Conservation (phyloP, 116 monocot genomes). For the Phalaenopsis hybrid region DNA sequence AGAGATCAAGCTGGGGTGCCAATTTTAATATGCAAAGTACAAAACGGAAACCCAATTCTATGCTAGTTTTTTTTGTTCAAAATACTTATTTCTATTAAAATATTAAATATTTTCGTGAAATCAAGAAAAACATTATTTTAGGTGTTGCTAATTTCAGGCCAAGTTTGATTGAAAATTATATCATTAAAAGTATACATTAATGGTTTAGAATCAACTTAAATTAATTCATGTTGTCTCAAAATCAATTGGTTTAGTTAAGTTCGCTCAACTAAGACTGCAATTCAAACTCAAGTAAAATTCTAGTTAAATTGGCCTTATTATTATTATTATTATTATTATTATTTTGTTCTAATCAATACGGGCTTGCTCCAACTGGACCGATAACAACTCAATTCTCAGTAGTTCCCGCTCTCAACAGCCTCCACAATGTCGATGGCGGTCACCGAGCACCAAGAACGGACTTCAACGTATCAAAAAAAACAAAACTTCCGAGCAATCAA, state of each 20-base stretch:
- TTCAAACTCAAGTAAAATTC: neutral
- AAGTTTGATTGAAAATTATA: neutral
- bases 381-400: neutral
- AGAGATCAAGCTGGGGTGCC: no score
- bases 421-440: no score
- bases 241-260: neutral
- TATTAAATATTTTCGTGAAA: neutral
- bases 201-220: neutral
- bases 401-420: neutral
- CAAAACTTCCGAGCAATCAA: neutral
- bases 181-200: neutral
- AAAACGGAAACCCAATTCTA: neutral
- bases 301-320: neutral
- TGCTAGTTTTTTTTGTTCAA: neutral
- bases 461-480: neutral
- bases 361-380: neutral
- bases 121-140: neutral
- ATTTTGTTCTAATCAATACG: no score
- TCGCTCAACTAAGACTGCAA: neutral
- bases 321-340: no score
- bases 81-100: neutral
- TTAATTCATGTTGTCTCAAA: neutral
- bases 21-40: no score
- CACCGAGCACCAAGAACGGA: neutral
- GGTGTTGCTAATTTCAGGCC: neutral